phyloP scores from a whole-genome alignment of 805 yeast species.

The Starmera amethionina region DNA sequence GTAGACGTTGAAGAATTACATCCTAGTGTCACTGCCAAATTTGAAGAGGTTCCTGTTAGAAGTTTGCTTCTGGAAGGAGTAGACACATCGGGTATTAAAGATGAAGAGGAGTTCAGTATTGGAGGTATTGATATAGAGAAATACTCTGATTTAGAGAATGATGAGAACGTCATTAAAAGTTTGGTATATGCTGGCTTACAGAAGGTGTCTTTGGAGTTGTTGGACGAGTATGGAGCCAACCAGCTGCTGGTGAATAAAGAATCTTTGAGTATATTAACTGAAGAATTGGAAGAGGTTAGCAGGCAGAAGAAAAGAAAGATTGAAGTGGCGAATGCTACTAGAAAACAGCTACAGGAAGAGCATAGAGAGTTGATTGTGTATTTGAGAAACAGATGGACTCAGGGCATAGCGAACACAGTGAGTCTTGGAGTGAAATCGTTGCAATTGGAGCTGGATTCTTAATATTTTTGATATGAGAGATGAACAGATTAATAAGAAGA shows the following conservation, averaged over 20 bases:
- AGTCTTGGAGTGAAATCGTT: constrained; percentile 28
- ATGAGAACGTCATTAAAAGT: constrained; percentile 15
- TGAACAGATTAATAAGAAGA: too few species aligned
- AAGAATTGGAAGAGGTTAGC: constrained; percentile 19
- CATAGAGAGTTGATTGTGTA: constrained; percentile 35
- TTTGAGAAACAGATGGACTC: constrained; percentile 40
- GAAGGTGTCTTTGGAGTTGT: constrained; percentile 27
- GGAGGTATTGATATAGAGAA: constrained; percentile 25
- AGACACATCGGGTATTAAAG: constrained; percentile 5
- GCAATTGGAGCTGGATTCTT: neutral
- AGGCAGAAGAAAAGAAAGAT: constrained; percentile 30
- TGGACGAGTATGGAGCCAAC: constrained; percentile 23
- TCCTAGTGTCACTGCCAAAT: constrained; percentile 3
- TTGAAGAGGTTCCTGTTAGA: constrained; percentile 4
- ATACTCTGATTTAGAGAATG: constrained; percentile 20
- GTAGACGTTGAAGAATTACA: constrained; percentile 10
- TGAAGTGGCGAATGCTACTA: constrained; percentile 29
- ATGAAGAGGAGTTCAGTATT: constrained; percentile 14
- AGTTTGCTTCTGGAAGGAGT: constrained; percentile 1
- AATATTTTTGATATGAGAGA: too few species aligned
- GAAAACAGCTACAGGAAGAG: constrained; percentile 35
- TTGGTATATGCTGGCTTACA: constrained; percentile 22
- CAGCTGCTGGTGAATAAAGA: constrained; percentile 30
- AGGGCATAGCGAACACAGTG: constrained; percentile 19
- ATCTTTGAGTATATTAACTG: constrained; percentile 20